Evolutionary conservation across 495 filamentous ascomycete genomes (phyloP), one percentile per base, ranked within the genome.

Genomic region (Penicillium salamii): DNA sequence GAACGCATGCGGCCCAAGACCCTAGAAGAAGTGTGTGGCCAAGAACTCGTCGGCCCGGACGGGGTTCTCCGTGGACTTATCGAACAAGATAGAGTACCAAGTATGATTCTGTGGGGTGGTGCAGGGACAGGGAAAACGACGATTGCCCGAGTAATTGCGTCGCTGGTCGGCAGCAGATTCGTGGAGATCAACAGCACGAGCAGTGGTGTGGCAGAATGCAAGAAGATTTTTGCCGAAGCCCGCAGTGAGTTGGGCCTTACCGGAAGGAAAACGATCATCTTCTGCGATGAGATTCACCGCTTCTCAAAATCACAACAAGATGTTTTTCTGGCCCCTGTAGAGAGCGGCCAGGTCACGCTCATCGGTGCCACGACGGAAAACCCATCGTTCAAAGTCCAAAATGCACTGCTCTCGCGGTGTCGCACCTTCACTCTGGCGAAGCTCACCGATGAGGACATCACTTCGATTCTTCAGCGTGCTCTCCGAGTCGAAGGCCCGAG

Each of bases 341-440:
- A 98, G 61, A 85, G 86, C 8, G 93, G 93, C 7, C 86, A 88
- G 26, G 83, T 97, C 55, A 95, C 90, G 6, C 75, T 98, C 33
- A 95, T 97, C 53, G 93, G 91, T 20, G 93, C 93, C 20, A 97
- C 93, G 7, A 98, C 93, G 2, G 93, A 98, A 63, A 98, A 98
- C 61, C 93, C 93, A 0, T 89, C 85, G 18, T 98, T 98, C 74
- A 96, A 96, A 62, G 82, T 98, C 35, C 87, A 95, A 58, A 85
- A 82, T 52, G 90, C 93, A 1, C 76, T 98, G 26, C 75, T 97
- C 11, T 95, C 90, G 29, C 79, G 93, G 31, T 97, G 92, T 68
- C 79, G 93, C 40, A 92, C 88, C 4, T 97, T 97, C 57, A 95
- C 90, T 1, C 72, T 98, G 11, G 72, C 79, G 20, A 86, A 87